Evolutionary conservation across 164 flowering plant species (phyloP).

Genomic region (Piper betle): DNA sequence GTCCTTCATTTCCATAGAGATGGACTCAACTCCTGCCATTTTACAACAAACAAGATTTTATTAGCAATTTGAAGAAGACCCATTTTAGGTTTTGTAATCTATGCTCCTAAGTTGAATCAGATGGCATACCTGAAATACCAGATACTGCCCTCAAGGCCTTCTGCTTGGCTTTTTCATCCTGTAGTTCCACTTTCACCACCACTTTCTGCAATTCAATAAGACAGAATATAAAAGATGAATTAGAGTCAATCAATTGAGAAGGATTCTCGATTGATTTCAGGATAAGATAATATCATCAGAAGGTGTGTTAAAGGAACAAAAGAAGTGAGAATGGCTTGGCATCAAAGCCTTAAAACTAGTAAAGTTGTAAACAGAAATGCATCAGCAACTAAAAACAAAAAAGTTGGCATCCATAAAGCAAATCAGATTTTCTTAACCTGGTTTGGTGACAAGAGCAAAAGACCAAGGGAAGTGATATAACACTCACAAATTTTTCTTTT

Average conservation of each 20-base stretch:
- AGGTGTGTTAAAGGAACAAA: too few relatives aligned
- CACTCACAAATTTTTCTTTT: not conserved
- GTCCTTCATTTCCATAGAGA: slow-evolving; percentile 71
- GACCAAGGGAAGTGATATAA: not conserved
- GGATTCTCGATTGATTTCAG: not conserved
- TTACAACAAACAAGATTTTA: not conserved
- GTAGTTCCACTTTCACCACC: slow-evolving; percentile 59
- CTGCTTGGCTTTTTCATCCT: slow-evolving; percentile 59
- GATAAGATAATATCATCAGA: not conserved
- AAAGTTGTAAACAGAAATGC: not conserved
- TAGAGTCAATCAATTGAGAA: too few relatives aligned
- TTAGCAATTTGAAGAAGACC: not conserved
- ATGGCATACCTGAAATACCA: slow-evolving; percentile 41
- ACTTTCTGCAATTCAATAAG: slow-evolving; percentile 39
- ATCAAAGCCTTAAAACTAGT: not conserved
- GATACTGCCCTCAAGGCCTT: slow-evolving; percentile 73
- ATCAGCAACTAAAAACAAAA: too few relatives aligned
- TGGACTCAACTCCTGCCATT: slow-evolving; percentile 55
- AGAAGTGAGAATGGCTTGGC: not conserved
- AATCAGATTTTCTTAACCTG: not conserved
- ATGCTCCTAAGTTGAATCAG: not conserved
- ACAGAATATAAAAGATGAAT: not conserved
- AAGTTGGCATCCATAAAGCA: not conserved
- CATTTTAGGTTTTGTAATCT: not conserved
- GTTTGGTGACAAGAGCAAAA: not conserved